Evolutionary conservation across 768 basidiomycete genomes (phyloP), one percentile per base, ranked within the genome.

Genomic region (Auricularia sp.): DNA sequence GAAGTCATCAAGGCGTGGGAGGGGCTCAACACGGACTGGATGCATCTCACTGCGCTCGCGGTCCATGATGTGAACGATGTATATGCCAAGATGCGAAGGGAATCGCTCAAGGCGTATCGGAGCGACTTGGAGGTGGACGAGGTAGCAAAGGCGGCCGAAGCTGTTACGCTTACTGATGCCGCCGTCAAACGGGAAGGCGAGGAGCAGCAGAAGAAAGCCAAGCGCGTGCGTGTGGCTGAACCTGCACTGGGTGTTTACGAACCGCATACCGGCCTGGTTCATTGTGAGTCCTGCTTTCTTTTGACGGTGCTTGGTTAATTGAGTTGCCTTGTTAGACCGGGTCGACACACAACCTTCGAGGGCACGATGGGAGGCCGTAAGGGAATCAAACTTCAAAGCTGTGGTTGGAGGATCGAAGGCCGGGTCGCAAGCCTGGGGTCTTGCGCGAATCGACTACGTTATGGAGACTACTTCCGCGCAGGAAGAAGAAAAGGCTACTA

Each of bases 391-490:
- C 67, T 70, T 67, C 67, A 77, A 77, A 39, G 74, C 70, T 1
- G 75, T 89, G 24, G 76, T 90, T 7, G 90, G 89, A 0, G 89
- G 88, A 2, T 83, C 86, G 0, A 90, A 89, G 73, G 83, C 82
- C 1, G 91, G 92, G 6, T 85, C 88, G 69, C 85, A 83, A 0
- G 90, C 88, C 3, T 93, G 92, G 92, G 89, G 82, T 0, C 73
- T 93, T 62, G 88, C 89, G 3, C 90, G 88, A 84, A 79, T 92
- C 21, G 91, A 92, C 66, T 81, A 79, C 0, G 74, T 75, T 42
- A 76, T 81, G 69, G 79, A 81, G 63, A 59, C 56, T 6, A 61
- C 78, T 1, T 70, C 69, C 1, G 56, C 58, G n/a, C 47, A 64
- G 34, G 65, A 70, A 18, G 68, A 68, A 3, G 70, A 69, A 59